Base-by-base conservation (phyloP, 345 rosid genomes). In the Brassica rapa region DNA sequence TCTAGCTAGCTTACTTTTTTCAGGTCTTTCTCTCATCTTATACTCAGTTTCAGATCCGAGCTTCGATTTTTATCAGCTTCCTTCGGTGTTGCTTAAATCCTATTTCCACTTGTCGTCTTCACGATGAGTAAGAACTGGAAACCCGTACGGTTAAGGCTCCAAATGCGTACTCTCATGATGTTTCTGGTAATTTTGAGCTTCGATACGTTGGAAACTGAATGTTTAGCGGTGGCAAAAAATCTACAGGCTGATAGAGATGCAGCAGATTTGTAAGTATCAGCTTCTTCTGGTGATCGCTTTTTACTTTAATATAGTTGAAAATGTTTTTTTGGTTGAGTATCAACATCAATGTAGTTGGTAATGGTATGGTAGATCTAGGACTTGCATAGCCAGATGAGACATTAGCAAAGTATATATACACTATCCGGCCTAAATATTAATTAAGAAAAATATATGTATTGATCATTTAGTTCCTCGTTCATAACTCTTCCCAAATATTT, bases 1-100 rank as follows among this genome's bases (percentile, higher is more conserved):
- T 53, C 24, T 53, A 53, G 60, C 60, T 53, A 53, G 60, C 60
- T 51, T n/a, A n/a, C 56, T 51, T 51, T 51, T 46, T 51, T 51
- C 56, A 51, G 56, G 56, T 51, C 56, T 51, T 51, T 16, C 24
- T 53, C 60, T 53, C 60, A 6, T 53, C 24, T 53, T 53, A 2
- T 15, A 16, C 2, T 53, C 60, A 16, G 23, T 16, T 15, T 53
- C 59, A 53, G 23, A 53, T 53, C 60, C 60, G 60, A 53, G 60
- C 9, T 15, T 53, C 60, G 4, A 16, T 53, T 53, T 15, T 14
- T 53, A 15, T 16, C 60, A 53, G 60, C 60, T 15, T 6, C 8
- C 60, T 53, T 53, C 41, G 24, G 60, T 53, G 10, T 53, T n/a
- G 21, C 19, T 5, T 16, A 6, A 53, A 16, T 53, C 60, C 11